These are phyloP conservation scores for Postia placenta DNA, from an alignment of 768 basidiomycete genomes.

Conservation along the genomic window DNA sequence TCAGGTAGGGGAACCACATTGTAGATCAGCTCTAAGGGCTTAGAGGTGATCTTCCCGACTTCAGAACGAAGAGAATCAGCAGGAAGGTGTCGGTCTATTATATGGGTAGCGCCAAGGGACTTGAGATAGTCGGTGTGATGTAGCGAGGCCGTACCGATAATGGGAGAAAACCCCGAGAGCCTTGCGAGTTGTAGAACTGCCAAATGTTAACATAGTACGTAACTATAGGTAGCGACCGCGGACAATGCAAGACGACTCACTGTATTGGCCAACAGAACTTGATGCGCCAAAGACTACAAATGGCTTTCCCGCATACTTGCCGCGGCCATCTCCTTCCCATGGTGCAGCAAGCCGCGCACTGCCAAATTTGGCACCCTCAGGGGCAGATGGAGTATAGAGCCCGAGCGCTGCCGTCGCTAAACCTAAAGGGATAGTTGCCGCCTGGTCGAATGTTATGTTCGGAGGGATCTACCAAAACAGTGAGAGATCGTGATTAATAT, in stretches of 20 bases:
- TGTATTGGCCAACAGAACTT: slow-evolving; percentile 22
- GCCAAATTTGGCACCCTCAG: slow-evolving; percentile 10
- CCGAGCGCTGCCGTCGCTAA: slow-evolving; percentile 9
- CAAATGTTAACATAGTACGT: background rate
- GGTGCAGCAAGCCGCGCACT: slow-evolving; percentile 11
- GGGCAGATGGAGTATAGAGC: slow-evolving; percentile 5
- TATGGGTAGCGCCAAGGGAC: slow-evolving; percentile 21
- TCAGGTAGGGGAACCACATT: slow-evolving; percentile 17
- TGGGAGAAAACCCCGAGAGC: slow-evolving; percentile 25
- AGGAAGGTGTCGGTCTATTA: slow-evolving; percentile 20
- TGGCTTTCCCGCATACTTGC: slow-evolving; percentile 17
- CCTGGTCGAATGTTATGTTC: slow-evolving; percentile 10
- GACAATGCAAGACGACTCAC: slow-evolving; percentile 8
- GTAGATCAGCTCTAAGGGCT: slow-evolving; percentile 16
- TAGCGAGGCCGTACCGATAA: slow-evolving; percentile 23
- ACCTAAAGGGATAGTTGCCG: slow-evolving; percentile 8
- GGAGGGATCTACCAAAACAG: slow-evolving; percentile 8
- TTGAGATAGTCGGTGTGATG: slow-evolving; percentile 18
- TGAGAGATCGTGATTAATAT: background rate
- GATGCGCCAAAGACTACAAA: slow-evolving; percentile 23
- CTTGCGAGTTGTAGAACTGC: slow-evolving; percentile 22
- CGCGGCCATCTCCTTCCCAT: slow-evolving; percentile 18
- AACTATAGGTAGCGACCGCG: background rate
- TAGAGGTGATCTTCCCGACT: slow-evolving; percentile 12
- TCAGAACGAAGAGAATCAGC: slow-evolving; percentile 5